These are phyloP conservation scores for Umbelopsis sp. DNA, from an alignment of 371 early-diverging fungal genomes.

Conservation along the genomic window DNA sequence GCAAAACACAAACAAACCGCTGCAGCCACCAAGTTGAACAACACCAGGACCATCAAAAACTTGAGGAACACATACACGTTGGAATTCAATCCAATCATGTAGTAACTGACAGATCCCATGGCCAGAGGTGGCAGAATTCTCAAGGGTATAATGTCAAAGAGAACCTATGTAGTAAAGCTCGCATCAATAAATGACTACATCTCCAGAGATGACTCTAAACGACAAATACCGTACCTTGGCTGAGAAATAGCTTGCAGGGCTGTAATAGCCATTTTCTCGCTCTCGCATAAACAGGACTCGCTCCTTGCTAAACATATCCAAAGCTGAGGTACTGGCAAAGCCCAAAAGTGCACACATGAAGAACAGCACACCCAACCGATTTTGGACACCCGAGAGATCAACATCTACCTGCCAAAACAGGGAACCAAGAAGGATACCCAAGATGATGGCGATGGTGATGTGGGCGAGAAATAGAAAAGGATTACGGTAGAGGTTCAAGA, in stretches of 20 bases:
- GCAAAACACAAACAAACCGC: slow-evolving; percentile 82
- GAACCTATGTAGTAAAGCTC: slow-evolving; percentile 35
- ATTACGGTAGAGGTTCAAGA: slow-evolving; percentile 50
- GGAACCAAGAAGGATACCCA: slow-evolving; percentile 67
- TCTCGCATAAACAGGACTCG: slow-evolving; percentile 79
- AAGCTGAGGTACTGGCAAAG: slow-evolving; percentile 71
- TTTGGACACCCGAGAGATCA: slow-evolving; percentile 83
- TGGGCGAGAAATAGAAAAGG: slow-evolving; percentile 52
- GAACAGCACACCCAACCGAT: slow-evolving; percentile 79
- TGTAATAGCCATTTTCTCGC: slow-evolving; percentile 83
- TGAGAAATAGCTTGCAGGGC: slow-evolving; percentile 70
- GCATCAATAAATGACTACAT: neutral
- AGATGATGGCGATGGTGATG: slow-evolving; percentile 34
- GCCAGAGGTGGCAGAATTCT: slow-evolving; percentile 85
- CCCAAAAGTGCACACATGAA: slow-evolving; percentile 85
- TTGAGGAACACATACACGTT: slow-evolving; percentile 65
- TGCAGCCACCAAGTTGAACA: slow-evolving; percentile 84
- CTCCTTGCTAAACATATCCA: slow-evolving; percentile 74
- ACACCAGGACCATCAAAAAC: slow-evolving; percentile 79
- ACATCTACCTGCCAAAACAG: slow-evolving; percentile 81
- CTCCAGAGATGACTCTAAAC: neutral
- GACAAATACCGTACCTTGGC: slow-evolving; percentile 48
- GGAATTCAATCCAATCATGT: slow-evolving; percentile 80
- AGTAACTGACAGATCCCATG: slow-evolving; percentile 81
- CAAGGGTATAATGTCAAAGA: slow-evolving; percentile 84